Percentiles rank a stretch among this genome's conserved stretches.
Evolutionary conservation across 768 basidiomycete genomes (phyloP).

Genomic region (Mrakia blollopis): DNA sequence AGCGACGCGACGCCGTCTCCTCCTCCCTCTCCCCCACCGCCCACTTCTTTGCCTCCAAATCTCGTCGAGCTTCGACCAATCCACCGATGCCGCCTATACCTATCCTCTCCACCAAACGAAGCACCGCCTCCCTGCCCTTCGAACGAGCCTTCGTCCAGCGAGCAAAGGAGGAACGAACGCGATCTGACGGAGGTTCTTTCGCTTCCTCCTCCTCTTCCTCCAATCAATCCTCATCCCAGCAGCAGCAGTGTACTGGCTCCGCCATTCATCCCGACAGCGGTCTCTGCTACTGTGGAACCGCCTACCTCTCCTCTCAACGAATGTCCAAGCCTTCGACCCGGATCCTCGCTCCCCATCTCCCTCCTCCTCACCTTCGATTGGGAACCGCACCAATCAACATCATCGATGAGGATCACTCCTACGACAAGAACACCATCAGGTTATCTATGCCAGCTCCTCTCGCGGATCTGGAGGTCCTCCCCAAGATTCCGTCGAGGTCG

Average conservation of each 20-base stretch:
- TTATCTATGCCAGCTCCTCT: neutral
- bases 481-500: neutral
- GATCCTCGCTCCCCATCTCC: neutral
- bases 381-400: neutral
- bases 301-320: neutral
- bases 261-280: conserved; percentile 8
- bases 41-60: neutral
- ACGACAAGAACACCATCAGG: neutral
- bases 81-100: neutral
- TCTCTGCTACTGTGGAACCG: neutral
- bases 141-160: conserved; percentile 7
- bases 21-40: neutral
- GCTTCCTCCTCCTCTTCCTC: neutral
- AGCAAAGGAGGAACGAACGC: neutral
- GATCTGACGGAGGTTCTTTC: neutral
- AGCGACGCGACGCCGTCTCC: neutral
- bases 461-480: neutral
- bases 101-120: neutral
- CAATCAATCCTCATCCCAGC: neutral
- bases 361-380: neutral
- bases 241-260: neutral
- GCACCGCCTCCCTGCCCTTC: neutral
- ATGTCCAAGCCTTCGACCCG: neutral
- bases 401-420: neutral
- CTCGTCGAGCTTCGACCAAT: neutral